phyloP scores from a whole-genome alignment of 352 stramenopile species.

The Globisporangium ultimum region DNA sequence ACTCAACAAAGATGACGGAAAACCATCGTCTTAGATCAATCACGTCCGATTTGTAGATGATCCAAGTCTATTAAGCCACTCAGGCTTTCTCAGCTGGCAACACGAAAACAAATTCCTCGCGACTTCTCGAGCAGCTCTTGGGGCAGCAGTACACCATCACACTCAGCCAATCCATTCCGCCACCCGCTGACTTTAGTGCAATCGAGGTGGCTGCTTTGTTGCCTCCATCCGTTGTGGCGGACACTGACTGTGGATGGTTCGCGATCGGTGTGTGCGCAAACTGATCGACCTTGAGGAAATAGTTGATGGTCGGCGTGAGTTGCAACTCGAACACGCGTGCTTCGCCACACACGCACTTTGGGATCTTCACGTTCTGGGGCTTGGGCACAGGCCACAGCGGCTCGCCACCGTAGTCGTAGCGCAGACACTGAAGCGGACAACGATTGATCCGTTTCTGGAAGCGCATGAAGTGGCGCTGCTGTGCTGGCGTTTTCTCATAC shows the following conservation, averaged over 20 bases:
- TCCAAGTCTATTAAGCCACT: no score
- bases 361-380: conserved; percentile 44
- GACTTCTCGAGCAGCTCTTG: conserved; percentile 52
- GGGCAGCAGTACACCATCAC: conserved; percentile 77
- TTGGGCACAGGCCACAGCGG: conserved; percentile 69
- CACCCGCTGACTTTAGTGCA: conserved; percentile 13
- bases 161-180: conserved; percentile 81
- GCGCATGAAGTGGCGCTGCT: conserved; percentile 74
- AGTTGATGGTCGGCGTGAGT: conserved; percentile 81
- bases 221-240: conserved; percentile 1
- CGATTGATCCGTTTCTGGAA: conserved; percentile 85
- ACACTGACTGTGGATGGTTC: conserved; percentile 4
- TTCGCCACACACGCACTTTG: conserved; percentile 53
- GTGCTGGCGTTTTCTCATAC: conserved; percentile 77
- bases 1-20: no score
- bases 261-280: conserved; percentile 22
- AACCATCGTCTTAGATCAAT: no score
- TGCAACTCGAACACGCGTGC: conserved; percentile 80
- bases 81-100: conserved; percentile 28
- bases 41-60: no score
- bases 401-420: conserved; percentile 84
- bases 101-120: conserved; percentile 71
- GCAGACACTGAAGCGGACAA: conserved; percentile 72
- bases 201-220: conserved; percentile 6
- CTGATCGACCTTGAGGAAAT: conserved; percentile 83